phyloP scores from a whole-genome alignment of 805 yeast genomes.

The Sugiyamaella marilandica region DNA sequence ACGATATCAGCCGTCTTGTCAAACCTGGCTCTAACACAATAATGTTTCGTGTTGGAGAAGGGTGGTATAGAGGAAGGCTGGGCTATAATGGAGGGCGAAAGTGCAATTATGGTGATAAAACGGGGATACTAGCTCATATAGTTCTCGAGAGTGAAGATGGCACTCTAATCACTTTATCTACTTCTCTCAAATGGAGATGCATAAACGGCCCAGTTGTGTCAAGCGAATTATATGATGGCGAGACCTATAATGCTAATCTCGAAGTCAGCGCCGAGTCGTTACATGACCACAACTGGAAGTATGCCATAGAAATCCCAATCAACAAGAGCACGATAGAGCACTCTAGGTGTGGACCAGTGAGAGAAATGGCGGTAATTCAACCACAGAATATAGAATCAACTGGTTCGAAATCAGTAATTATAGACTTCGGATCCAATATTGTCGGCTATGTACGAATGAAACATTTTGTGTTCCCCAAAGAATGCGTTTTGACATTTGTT shows the following conservation, averaged over 20 bases:
- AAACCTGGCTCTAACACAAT: constrained; percentile 12
- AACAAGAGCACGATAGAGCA: not conserved
- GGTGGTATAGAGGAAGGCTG: constrained; percentile 28
- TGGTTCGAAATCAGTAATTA: constrained; percentile 19
- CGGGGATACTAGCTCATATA: constrained; percentile 23
- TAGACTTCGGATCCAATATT: constrained; percentile 29
- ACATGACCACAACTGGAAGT: not conserved
- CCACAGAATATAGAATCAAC: not conserved
- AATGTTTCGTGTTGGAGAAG: constrained; percentile 26
- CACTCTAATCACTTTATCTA: constrained; percentile 9
- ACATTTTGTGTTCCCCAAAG: constrained; percentile 18
- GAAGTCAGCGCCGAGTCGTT: constrained; percentile 22
- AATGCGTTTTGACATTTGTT: constrained; percentile 18
- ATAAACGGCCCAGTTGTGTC: constrained; percentile 22
- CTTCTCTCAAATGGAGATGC: constrained; percentile 24
- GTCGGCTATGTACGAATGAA: constrained; percentile 25
- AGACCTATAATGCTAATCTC: constrained; percentile 24
- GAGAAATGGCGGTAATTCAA: not conserved
- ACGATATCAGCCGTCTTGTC: constrained; percentile 21
- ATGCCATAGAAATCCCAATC: not conserved
- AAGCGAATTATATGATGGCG: constrained; percentile 28
- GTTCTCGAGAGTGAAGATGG: constrained; percentile 21
- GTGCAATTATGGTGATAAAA: constrained; percentile 24
- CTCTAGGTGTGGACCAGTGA: not conserved
- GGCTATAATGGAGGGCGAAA: constrained; percentile 27